phyloP scores from a whole-genome alignment of 805 yeast genomes.

The Saccharomyces jurei region DNA sequence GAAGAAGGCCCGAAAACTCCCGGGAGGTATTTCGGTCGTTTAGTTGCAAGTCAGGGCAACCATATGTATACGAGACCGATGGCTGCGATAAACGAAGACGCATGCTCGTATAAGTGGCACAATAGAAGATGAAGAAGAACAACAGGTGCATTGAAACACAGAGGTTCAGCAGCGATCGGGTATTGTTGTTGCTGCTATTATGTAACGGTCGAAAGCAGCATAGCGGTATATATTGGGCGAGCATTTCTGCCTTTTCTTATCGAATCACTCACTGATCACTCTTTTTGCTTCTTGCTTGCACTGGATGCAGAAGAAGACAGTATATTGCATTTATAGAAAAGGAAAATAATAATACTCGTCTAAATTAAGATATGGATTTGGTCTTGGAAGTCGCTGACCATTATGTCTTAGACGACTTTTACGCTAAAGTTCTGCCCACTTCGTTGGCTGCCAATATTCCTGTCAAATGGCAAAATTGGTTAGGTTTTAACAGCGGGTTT shows the following conservation, averaged over 20 bases:
- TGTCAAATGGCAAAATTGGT: conserved; percentile 13
- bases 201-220: background rate
- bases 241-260: background rate
- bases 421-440: conserved; percentile 61
- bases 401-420: conserved; percentile 62
- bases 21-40: background rate
- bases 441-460: conserved; percentile 36
- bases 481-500: conserved; percentile 20
- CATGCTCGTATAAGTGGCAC: background rate
- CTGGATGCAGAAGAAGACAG: background rate
- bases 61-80: background rate
- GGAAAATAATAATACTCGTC: background rate
- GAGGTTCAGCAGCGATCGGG: background rate
- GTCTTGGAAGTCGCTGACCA: conserved; percentile 76
- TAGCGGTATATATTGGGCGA: background rate
- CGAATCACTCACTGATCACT: background rate
- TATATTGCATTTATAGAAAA: background rate
- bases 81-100: background rate
- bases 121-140: background rate
- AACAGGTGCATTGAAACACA: background rate
- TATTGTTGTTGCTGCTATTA: background rate
- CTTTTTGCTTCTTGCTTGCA: background rate
- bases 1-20: background rate
- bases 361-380: conserved; percentile 61
- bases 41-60: background rate